Evolutionary conservation across 108 stramenopile genomes (phyloP), one percentile per base, ranked within the genome.

Genomic region (Conticribra weissflogii): DNA sequence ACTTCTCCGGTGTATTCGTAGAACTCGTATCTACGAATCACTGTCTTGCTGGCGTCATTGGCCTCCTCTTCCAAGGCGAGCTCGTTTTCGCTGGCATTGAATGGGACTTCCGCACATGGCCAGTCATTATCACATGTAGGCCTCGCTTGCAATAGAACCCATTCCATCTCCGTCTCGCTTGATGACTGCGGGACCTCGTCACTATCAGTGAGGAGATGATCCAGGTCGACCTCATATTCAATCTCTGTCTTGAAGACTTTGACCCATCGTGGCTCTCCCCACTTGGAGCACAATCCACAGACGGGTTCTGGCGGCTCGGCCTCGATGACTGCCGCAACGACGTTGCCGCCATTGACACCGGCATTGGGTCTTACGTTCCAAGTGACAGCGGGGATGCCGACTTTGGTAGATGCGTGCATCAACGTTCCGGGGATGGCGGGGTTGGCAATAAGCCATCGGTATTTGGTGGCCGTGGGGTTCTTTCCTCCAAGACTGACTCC

Each of bases 401-500:
- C 56, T 1, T 32, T 24, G 0, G 56, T 57, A 16, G 3, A 33
- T 24, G 56, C 3, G 1, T 30, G 15, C 25, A 31, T 31, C 56
- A 57, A 57, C 17, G 3, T 28, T 12, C 56, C 56, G n/a, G n/a
- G n/a, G n/a, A n/a, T n/a, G n/a, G n/a, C n/a, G n/a, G n/a, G n/a
- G n/a, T n/a, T n/a, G n/a, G n/a, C 56, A 57, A 57, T 57, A 30
- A 57, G 18, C 56, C 56, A 57, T 18, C 29, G 56, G 18, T 57
- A 57, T 19, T 57, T 57, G 2, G 56, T 57, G 1, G 56, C 56
- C 3, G 56, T 14, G 1, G 56, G 56, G 17, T 29, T 3, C 17
- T 16, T 16, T 31, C 56, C 56, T 14, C 29, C 56, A 1, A 57
- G 56, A 7, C 56, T 57, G 12, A 57, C 29, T 7, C 56, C 56